These are phyloP conservation scores for Penicillium dipodomyicola DNA, from an alignment of 495 filamentous ascomycete genomes.

Conservation along the genomic window DNA sequence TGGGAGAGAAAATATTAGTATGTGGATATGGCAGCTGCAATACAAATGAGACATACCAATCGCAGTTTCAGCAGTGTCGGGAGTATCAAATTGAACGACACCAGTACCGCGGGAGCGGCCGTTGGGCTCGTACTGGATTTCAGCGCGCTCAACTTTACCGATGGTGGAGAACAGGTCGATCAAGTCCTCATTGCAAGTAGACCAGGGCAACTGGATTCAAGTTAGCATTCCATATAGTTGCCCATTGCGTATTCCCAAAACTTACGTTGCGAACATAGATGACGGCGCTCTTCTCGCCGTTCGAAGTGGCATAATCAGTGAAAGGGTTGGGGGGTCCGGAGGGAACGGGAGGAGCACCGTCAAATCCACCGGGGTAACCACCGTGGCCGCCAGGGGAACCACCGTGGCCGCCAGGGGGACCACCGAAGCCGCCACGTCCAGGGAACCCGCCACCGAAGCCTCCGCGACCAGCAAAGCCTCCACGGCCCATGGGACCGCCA, in stretches of 20 bases:
- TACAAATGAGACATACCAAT: conserved; percentile 58
- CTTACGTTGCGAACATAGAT: conserved; percentile 98
- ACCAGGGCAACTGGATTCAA: conserved; percentile 80
- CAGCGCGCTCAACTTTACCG: conserved; percentile 94
- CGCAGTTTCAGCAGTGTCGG: conserved; percentile 83
- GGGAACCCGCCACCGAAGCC: conserved; percentile 39
- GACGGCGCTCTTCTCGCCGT: conserved; percentile 73
- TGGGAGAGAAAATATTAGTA: conserved; percentile 17
- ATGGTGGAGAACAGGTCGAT: conserved; percentile 97
- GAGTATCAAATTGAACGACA: conserved; percentile 85
- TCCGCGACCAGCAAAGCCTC: conserved; percentile 33
- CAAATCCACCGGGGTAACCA: conserved; percentile 41
- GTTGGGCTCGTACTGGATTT: conserved; percentile 97
- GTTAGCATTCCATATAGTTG: conserved; percentile 4
- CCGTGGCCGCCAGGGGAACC: conserved; percentile 23
- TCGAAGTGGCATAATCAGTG: conserved; percentile 88
- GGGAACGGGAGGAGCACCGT: conserved; percentile 36
- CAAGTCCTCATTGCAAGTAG: conserved; percentile 95
- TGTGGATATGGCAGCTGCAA: not conserved
- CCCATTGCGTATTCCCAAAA: conserved; percentile 13
- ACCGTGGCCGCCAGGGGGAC: conserved; percentile 21
- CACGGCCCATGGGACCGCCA: conserved; percentile 18
- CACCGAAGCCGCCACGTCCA: conserved; percentile 37
- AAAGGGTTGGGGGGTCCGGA: conserved; percentile 81
- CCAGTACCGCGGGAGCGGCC: conserved; percentile 93